phyloP scores from a whole-genome alignment of 2,329 filamentous ascomycete species.

The Bipolaris zeicola region DNA sequence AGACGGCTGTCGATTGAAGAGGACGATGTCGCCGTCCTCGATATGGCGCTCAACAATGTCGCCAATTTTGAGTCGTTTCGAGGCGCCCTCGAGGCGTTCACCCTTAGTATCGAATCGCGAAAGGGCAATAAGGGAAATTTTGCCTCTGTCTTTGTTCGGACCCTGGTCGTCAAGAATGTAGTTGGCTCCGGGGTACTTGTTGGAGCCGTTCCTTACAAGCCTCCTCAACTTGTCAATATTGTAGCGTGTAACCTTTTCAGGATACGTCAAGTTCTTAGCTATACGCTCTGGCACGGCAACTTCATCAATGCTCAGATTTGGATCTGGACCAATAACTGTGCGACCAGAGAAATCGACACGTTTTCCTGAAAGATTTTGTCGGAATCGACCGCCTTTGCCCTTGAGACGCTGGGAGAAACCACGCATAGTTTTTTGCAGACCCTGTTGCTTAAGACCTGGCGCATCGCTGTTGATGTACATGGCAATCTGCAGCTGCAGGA shows the following conservation, averaged over 20 bases:
- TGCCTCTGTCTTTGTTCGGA: conserved; percentile 59
- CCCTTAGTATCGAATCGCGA: conserved; percentile 35
- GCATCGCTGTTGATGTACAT: conserved; percentile 99
- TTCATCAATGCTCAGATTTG: conserved; percentile 90
- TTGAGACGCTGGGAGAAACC: conserved; percentile 96
- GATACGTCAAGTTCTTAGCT: conserved; percentile 96
- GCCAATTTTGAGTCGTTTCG: conserved; percentile 75
- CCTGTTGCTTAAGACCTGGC: conserved; percentile 86
- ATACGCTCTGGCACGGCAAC: conserved; percentile 90
- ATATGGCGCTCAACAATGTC: conserved; percentile 94
- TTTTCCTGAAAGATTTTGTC: conserved; percentile 95
- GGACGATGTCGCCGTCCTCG: conserved; percentile 91
- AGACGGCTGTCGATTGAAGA: conserved; percentile 97
- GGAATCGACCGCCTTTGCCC: conserved; percentile 95
- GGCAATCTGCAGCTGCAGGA: conserved; percentile 89
- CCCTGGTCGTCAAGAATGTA: conserved; percentile 69
- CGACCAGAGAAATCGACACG: conserved; percentile 97
- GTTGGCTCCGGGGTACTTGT: conserved; percentile 87
- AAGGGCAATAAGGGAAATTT: conserved; percentile 70
- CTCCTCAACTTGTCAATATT: conserved; percentile 82
- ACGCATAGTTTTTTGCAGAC: conserved; percentile 84
- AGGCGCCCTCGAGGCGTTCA: conserved; percentile 73
- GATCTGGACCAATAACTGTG: conserved; percentile 97
- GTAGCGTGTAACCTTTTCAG: conserved; percentile 81
- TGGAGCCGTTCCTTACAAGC: conserved; percentile 75